Percentiles rank a stretch among this genome's conserved stretches.
These are phyloP conservation scores for Hypsizygus ulmarius DNA, from an alignment of 1,284 basidiomycete species.

Conservation along the genomic window DNA sequence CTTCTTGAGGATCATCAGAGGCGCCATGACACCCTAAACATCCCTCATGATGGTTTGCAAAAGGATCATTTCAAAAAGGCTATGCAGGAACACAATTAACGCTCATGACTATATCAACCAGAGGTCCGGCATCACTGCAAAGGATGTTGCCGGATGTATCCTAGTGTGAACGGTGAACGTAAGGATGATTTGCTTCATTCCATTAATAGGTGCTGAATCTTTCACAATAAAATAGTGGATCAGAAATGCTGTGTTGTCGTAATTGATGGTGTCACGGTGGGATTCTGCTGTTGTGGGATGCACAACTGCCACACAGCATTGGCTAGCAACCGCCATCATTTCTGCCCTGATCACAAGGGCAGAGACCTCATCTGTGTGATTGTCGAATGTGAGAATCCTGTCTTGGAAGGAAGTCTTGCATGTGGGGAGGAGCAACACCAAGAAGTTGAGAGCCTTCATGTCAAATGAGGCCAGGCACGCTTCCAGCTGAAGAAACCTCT, in stretches of 20 bases:
- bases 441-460: slow-evolving; percentile 17
- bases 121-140: slow-evolving; percentile 24
- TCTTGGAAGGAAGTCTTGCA: too few species aligned
- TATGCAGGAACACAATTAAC: slow-evolving; percentile 15
- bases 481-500: slow-evolving; percentile 21
- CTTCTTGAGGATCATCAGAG: slow-evolving; percentile 19
- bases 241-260: slow-evolving; percentile 22
- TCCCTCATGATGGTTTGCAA: slow-evolving; percentile 15
- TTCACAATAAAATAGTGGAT: slow-evolving; percentile 6
- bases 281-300: slow-evolving; percentile 25
- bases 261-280: slow-evolving; percentile 28
- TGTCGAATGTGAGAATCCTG: slow-evolving; percentile 13
- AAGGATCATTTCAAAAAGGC: slow-evolving; percentile 15
- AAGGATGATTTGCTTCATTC: too few species aligned
- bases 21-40: slow-evolving; percentile 6
- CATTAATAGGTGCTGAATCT: too few species aligned
- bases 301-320: slow-evolving; percentile 24
- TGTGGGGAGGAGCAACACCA: slow-evolving; percentile 16
- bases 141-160: slow-evolving; percentile 22
- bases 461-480: slow-evolving; percentile 15
- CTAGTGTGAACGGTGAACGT: too few species aligned
- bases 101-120: slow-evolving; percentile 19
- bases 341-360: slow-evolving; percentile 20
- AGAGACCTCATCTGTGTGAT: slow-evolving; percentile 14
- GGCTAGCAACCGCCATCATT: slow-evolving; percentile 17